These are phyloP conservation scores for Malus asiatica DNA, from an alignment of 306 rosid species.

Conservation along the genomic window DNA sequence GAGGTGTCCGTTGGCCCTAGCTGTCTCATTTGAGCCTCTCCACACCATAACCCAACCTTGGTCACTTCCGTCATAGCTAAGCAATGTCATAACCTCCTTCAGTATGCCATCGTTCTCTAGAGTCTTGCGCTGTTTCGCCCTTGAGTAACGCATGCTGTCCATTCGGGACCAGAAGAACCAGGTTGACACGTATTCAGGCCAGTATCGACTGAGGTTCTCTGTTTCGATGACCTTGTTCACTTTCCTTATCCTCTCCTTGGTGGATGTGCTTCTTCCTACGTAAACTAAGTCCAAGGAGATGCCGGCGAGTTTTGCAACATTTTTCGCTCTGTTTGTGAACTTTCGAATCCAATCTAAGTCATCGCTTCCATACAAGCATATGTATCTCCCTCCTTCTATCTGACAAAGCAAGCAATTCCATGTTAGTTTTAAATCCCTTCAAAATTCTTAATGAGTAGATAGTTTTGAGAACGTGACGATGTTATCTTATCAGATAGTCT, in stretches of 20 bases:
- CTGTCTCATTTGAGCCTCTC: constrained; percentile 39
- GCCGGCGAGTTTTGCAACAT: constrained; percentile 32
- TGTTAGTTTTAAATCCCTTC: neutral
- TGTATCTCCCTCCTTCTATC: constrained; percentile 38
- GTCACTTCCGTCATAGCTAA: constrained; percentile 75
- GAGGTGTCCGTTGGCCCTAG: constrained; percentile 60
- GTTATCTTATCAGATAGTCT: neutral
- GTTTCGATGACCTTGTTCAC: constrained; percentile 23
- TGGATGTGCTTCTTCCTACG: constrained; percentile 51
- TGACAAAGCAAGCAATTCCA: constrained; percentile 13
- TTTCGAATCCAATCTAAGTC: constrained; percentile 64
- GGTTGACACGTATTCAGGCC: constrained; percentile 38
- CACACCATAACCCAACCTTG: constrained; percentile 73
- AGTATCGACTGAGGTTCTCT: constrained; percentile 41
- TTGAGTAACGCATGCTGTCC: constrained; percentile 83
- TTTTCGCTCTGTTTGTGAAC: constrained; percentile 40
- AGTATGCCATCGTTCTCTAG: constrained; percentile 51
- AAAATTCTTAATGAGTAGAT: neutral
- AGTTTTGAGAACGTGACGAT: neutral
- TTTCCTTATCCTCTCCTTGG: constrained; percentile 42
- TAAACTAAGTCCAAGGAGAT: constrained; percentile 50
- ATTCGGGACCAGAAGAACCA: constrained; percentile 90
- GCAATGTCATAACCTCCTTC: constrained; percentile 65
- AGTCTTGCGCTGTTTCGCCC: constrained; percentile 32
- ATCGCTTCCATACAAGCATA: constrained; percentile 78